Base-by-base conservation (phyloP, 2,329 filamentous ascomycete genomes). In the Leptographium radiaticola region DNA sequence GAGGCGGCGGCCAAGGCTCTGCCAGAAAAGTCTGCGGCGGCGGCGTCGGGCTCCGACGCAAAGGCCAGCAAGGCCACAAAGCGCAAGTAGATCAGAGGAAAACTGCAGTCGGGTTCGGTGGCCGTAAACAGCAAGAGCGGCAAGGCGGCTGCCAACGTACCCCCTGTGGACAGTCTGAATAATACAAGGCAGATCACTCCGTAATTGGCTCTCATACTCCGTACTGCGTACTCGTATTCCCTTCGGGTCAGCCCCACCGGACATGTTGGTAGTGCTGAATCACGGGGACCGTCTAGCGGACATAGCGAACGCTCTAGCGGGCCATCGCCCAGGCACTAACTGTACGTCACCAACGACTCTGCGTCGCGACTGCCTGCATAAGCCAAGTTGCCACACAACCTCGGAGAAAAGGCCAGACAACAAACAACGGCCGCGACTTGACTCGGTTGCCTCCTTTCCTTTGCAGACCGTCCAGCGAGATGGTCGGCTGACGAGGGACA, bases 41-140 rank as follows among this genome's bases (percentile, higher is more conserved):
- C 51, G n/a, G 49, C 57, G 1, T 77, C 71, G 3, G 79, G 79
- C 33, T 68, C 71, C 8, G 71, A 76, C 57, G 72, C 71, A 5
- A 70, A 75, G 57, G 72, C 70, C 40, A 70, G 70, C 55, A 71
- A 70, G 8, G 51, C 58, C 15, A 75, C 68, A 53, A 77, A 76
- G 66, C 68, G 74, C 58, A 75, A 71, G 64, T 75, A 65, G 42
- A 16, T 25, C 12, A 33, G 18, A 2, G 18, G 7, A 15, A 18
- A 46, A 31, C 13, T 11, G 30, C 18, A 13, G 25, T 3, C 25
- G 25, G 25, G 25, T 25, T 25, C 25, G 25, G 25, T 25, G 25
- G 25, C 25, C 25, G 25, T 25, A 25, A 25, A 25, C 25, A 25
- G 25, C 25, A 25, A 25, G 25, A 25, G 25, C 25, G 25, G 34